These are phyloP conservation scores for Gossypium sturtianum DNA, from an alignment of 345 rosid genomes.

Conservation along the genomic window DNA sequence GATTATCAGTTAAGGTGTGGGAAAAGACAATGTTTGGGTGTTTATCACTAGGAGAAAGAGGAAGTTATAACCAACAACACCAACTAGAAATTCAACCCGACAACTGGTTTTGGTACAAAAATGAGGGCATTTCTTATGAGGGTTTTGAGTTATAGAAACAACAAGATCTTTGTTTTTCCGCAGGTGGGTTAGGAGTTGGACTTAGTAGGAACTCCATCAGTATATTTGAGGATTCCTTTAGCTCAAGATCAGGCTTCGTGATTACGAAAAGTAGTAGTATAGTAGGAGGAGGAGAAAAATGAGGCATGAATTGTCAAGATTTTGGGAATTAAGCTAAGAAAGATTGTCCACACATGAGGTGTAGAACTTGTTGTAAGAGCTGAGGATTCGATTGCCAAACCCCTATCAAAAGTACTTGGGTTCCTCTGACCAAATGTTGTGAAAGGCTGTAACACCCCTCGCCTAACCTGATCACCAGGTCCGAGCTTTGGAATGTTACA, in stretches of 20 bases:
- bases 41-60: slow-evolving; percentile 51
- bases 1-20: slow-evolving; percentile 23
- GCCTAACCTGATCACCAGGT: too few species aligned
- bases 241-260: slow-evolving; percentile 38
- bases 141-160: slow-evolving; percentile 45
- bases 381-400: slow-evolving; percentile 76
- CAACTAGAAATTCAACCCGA: slow-evolving; percentile 37
- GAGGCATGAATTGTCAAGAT: slow-evolving; percentile 58
- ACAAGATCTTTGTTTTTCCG: slow-evolving; percentile 58
- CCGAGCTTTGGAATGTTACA: too few species aligned
- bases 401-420: slow-evolving; percentile 79
- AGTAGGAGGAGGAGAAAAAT: slow-evolving; percentile 11
- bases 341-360: slow-evolving; percentile 68
- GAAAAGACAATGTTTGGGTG: slow-evolving; percentile 52
- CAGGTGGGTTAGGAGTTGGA: slow-evolving; percentile 41
- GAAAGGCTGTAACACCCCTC: slow-evolving; percentile 13
- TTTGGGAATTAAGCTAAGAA: slow-evolving; percentile 91
- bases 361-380: slow-evolving; percentile 78
- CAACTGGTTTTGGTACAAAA: slow-evolving; percentile 50
- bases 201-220: slow-evolving; percentile 39
- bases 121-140: slow-evolving; percentile 40
- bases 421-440: slow-evolving; percentile 67
- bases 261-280: slow-evolving; percentile 25
- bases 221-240: slow-evolving; percentile 41
- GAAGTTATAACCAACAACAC: slow-evolving; percentile 29